Evolutionary conservation across 495 filamentous ascomycete genomes (phyloP), one percentile per base, ranked within the genome.

Genomic region (Penicillium roqueforti): DNA sequence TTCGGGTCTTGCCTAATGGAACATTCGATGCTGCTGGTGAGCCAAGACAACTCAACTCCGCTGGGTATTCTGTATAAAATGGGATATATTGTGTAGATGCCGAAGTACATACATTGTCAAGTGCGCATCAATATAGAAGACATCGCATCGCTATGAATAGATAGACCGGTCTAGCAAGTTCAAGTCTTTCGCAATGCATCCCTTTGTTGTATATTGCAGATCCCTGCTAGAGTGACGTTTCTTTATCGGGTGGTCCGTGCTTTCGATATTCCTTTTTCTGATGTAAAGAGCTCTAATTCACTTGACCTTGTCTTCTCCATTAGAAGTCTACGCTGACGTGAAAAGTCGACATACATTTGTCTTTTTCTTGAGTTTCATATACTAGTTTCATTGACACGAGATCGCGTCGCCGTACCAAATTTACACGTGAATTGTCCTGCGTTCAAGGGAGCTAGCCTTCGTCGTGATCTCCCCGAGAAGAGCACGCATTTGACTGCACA

Each of bases 11-110:
- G 47, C 67, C 65, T 28, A 88, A 93, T 74, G 90, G 90, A 9
- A 88, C 82, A 0, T 88, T 87, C 66, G 86, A 88, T 66, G 87
- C 86, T 36, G 87, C 80, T 11, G 81, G 87, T 5, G 90, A 95
- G 67, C 87, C 91, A 19, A 80, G 91, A 59, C 89, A 93, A 74
- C 44, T 67, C 19, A 83, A 84, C 56, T 87, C 84, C 11, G 91
- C 81, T 0, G 91, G 91, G 0, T 86, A 85, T 61, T 78, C 78
- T 16, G 74, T 88, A 32, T 92, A 74, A 56, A 51, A 13, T 38
- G 7, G 23, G 19, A 36, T 20, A 41, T 52, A 4, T 47, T 14
- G 45, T n/a, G 23, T 16, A 44, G 4, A 47, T 23, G 19, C 6
- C 26, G 9, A 34, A n/a, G 45, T 49, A 38, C n/a, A 49, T 38